phyloP scores from a whole-genome alignment of 257 asterid species.

The Solanum chilense region DNA sequence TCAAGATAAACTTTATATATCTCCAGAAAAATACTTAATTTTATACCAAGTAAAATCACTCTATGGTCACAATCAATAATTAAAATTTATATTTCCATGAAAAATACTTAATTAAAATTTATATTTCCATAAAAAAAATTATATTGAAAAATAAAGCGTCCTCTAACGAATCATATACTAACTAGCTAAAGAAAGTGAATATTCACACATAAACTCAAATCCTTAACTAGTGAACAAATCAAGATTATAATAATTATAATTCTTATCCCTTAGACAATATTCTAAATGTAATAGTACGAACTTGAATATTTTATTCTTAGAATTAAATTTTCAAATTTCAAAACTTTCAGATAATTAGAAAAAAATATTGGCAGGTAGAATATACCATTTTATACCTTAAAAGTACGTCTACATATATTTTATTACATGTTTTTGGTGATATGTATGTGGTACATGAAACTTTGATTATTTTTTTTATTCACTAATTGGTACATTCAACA shows the following conservation, averaged over 20 bases:
- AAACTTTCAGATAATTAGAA: neutral
- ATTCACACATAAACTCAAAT: neutral
- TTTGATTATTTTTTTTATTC: neutral
- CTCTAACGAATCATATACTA: neutral
- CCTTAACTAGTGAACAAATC: neutral
- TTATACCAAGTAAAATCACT: neutral
- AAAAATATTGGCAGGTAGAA: neutral
- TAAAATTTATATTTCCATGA: too few species aligned
- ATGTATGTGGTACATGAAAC: neutral
- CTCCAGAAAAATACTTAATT: too few species aligned
- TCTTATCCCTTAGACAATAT: neutral
- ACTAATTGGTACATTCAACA: neutral
- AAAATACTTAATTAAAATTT: neutral
- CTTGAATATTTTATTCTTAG: neutral
- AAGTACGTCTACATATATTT: neutral
- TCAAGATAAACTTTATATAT: neutral
- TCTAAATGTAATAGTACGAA: neutral
- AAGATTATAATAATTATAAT: neutral
- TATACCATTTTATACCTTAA: neutral
- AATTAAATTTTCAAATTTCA: neutral
- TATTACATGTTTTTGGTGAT: neutral
- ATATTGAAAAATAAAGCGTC: neutral
- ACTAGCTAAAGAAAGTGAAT: neutral
- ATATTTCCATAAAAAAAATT: accelerated
- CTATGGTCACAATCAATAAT: neutral